A percentile compares a stretch with the other conserved stretches of the same genome.
These are phyloP conservation scores for Heritiera fomes DNA, from an alignment of 345 rosid genomes.

Conservation along the genomic window DNA sequence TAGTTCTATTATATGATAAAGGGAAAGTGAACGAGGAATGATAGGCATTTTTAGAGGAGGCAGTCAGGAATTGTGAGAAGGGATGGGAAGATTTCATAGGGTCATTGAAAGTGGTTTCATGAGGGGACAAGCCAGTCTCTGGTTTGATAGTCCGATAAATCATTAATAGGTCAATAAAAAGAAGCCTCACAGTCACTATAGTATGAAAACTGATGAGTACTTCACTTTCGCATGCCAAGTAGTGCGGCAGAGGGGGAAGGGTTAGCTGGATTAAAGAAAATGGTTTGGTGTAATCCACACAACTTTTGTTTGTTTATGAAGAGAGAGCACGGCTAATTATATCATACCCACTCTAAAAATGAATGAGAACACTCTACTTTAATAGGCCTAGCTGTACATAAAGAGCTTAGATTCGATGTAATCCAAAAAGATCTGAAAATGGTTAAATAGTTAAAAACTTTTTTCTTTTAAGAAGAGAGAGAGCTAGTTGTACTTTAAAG, in stretches of 20 bases:
- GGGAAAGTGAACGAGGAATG: not conserved
- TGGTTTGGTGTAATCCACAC: constrained; percentile 18
- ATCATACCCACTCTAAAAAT: not conserved
- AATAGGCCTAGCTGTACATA: constrained; percentile 27
- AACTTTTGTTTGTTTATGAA: constrained; percentile 26
- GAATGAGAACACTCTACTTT: not conserved
- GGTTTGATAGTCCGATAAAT: constrained; percentile 30
- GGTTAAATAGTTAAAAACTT: constrained; percentile 21
- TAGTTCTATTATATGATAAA: constrained; percentile 9
- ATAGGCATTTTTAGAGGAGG: constrained; percentile 18
- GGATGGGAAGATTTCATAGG: constrained; percentile 18
- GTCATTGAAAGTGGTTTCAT: constrained; percentile 16
- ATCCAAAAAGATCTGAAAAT: constrained; percentile 30
- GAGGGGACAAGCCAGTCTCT: constrained; percentile 28
- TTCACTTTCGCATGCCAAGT: not conserved
- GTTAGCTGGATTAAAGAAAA: constrained; percentile 2
- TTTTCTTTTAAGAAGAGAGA: constrained; percentile 3
- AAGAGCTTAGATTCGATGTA: constrained; percentile 35
- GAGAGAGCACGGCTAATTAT: constrained; percentile 4
- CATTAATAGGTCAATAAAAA: constrained; percentile 24
- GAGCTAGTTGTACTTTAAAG: constrained; percentile 32
- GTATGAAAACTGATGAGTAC: constrained; percentile 10
- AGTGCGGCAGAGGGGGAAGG: not conserved
- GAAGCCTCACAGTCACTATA: constrained; percentile 11
- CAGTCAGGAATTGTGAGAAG: constrained; percentile 14